Evolutionary conservation across 352 stramenopile species (phyloP).

Genomic region (Phytophthora multivora): DNA sequence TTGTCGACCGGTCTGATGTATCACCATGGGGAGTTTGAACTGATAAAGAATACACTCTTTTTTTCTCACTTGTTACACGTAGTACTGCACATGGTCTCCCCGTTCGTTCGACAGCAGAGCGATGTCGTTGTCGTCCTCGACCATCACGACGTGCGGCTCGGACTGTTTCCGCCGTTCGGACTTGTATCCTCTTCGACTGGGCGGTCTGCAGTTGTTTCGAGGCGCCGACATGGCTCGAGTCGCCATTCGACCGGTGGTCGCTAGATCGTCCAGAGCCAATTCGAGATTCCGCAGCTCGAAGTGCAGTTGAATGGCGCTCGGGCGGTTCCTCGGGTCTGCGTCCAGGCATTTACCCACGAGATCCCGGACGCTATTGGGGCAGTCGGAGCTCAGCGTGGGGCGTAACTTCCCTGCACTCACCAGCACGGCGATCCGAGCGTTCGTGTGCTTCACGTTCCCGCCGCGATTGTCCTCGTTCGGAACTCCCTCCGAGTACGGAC

Average conservation of each 20-base stretch:
- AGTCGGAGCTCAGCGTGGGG: constrained; percentile 49
- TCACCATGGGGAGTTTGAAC: too few relatives aligned
- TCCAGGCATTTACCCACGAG: constrained; percentile 59
- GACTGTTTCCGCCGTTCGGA: constrained; percentile 8
- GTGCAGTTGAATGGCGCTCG: constrained; percentile 68
- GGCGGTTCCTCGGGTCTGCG: constrained; percentile 47
- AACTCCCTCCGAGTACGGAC: constrained; percentile 39
- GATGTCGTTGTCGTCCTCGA: constrained; percentile 32
- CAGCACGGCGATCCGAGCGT: constrained; percentile 58
- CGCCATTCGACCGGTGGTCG: constrained; percentile 9
- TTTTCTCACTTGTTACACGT: constrained; percentile 19
- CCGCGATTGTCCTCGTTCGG: constrained; percentile 28
- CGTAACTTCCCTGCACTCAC: constrained; percentile 55
- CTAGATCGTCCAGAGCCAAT: constrained; percentile 25
- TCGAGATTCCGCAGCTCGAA: constrained; percentile 60
- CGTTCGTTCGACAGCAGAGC: constrained; percentile 30
- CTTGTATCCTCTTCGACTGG: neutral
- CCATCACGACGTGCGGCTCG: constrained; percentile 20
- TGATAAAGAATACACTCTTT: too few relatives aligned
- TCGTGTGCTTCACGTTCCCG: constrained; percentile 36
- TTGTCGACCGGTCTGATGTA: too few relatives aligned
- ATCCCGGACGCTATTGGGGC: constrained; percentile 45
- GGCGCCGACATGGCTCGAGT: constrained; percentile 12
- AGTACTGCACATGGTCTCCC: constrained; percentile 24
- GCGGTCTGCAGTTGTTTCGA: constrained; percentile 12